These are phyloP conservation scores for Kingdonia uniflora DNA, from an alignment of 164 flowering plant species.

Conservation along the genomic window DNA sequence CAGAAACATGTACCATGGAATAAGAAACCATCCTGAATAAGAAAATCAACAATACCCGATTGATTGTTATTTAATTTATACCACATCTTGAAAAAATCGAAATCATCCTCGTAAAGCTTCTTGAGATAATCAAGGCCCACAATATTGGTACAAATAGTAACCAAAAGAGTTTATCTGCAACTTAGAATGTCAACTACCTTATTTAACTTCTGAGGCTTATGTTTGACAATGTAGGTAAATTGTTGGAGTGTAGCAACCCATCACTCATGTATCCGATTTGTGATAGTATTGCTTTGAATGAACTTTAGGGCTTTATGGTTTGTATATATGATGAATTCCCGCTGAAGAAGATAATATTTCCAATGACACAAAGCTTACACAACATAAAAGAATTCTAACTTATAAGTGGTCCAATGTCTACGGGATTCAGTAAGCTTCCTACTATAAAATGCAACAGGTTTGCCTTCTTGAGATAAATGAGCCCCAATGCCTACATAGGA, in stretches of 20 bases:
- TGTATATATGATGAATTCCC: neutral
- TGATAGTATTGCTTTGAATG: neutral
- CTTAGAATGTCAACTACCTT: neutral
- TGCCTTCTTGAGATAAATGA: neutral
- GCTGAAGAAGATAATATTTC: neutral
- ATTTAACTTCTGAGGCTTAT: neutral
- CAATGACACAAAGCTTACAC: neutral
- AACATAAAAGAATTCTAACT: neutral
- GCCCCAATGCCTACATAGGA: neutral
- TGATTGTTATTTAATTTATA: neutral
- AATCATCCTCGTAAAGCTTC: neutral
- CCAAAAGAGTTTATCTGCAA: neutral
- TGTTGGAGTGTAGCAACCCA: slow-evolving; percentile 1
- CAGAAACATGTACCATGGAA: too few relatives aligned
- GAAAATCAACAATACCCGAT: neutral
- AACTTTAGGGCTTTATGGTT: neutral
- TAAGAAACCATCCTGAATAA: neutral
- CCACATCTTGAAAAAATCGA: neutral
- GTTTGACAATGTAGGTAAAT: slow-evolving; percentile 2
- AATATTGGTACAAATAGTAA: neutral
- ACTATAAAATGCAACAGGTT: slow-evolving; percentile 4
- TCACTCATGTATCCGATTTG: neutral
- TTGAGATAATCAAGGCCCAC: neutral
- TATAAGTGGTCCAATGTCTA: neutral
- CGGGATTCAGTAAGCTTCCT: neutral